Conservation (phyloP, 140 eudicot species). For the Senecio squalidus region DNA sequence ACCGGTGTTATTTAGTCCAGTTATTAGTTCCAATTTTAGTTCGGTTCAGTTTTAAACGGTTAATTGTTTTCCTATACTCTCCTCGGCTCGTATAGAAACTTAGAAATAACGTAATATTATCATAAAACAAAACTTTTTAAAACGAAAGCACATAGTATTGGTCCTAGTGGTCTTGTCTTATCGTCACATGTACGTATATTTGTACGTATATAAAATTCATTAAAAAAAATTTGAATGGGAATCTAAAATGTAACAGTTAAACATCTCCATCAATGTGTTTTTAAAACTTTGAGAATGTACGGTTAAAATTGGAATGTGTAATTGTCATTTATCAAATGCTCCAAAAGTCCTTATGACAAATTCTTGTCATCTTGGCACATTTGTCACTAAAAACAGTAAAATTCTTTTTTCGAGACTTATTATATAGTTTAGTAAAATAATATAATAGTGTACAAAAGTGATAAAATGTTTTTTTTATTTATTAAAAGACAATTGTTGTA, state of each 20-base stretch:
- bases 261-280: conserved; percentile 23
- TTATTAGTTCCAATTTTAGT: no score
- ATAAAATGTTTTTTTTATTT: not conserved
- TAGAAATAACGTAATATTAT: no score
- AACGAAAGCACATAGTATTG: not conserved
- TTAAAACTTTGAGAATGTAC: conserved; percentile 18
- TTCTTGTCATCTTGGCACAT: conserved; percentile 20
- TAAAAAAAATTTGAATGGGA: not conserved
- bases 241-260: not conserved
- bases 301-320: conserved; percentile 14
- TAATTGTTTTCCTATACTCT: no score
- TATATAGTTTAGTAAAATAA: not conserved
- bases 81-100: no score
- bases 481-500: no score
- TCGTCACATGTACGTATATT: conserved; percentile 22
- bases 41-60: no score
- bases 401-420: no score
- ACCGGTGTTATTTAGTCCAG: no score
- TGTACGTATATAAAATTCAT: no score
- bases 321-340: conserved; percentile 16
- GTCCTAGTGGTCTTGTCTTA: conserved; percentile 16
- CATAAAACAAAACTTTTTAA: no score
- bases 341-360: conserved; percentile 19
- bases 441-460: no score
- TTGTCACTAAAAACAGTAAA: not conserved